Evolutionary conservation across 352 stramenopile species (phyloP).

Genomic region (Thalassiosira oceanica): DNA sequence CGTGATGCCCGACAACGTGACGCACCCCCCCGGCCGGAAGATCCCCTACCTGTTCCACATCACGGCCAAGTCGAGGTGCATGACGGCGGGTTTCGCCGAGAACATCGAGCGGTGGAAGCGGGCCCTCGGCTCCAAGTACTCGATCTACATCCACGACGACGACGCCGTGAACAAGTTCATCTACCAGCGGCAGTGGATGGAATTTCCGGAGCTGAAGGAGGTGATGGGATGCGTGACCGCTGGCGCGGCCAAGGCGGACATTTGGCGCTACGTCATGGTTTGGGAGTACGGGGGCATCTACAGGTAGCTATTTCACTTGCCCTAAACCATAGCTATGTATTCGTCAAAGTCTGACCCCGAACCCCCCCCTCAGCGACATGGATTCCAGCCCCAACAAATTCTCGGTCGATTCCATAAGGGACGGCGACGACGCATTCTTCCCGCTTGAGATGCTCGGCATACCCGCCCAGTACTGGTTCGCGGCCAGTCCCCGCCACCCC

Average conservation of each 20-base stretch:
- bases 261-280: constrained; percentile 49
- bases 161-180: constrained; percentile 53
- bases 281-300: constrained; percentile 51
- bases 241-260: constrained; percentile 28
- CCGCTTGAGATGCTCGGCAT: constrained; percentile 31
- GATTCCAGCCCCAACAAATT: constrained; percentile 38
- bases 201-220: constrained; percentile 58
- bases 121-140: constrained; percentile 29
- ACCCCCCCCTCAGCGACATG: constrained; percentile 41
- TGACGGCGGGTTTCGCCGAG: constrained; percentile 28
- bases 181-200: constrained; percentile 25
- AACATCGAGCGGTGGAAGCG: constrained; percentile 50
- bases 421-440: constrained; percentile 32
- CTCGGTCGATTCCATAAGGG: constrained; percentile 6
- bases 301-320: too few relatives aligned
- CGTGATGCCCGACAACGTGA: constrained; percentile 14
- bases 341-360: too few relatives aligned
- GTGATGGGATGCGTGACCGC: constrained; percentile 39
- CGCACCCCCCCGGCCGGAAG: constrained; percentile 4
- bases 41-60: constrained; percentile 66
- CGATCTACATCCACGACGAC: constrained; percentile 68
- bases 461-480: constrained; percentile 61
- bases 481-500: constrained; percentile 50
- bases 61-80: constrained; percentile 55
- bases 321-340: too few relatives aligned